Evolutionary conservation across 164 flowering plant species (phyloP).

Genomic region (Magnolia kwangsiensis): DNA sequence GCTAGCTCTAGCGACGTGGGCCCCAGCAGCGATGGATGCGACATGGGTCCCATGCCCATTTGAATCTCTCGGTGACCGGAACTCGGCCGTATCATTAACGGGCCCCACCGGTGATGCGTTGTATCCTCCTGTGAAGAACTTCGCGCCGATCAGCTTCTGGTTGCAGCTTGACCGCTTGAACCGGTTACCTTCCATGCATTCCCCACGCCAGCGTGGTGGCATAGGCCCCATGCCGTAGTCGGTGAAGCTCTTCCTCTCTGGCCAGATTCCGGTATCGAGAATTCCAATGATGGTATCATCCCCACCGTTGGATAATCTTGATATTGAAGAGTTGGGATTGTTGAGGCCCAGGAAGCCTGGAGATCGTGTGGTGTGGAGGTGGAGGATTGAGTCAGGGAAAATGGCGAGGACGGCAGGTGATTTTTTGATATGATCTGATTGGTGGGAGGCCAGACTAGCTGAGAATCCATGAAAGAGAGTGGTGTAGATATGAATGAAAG

Average conservation of each 20-base stretch:
- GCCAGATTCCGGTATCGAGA: conserved; percentile 20
- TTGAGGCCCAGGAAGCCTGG: conserved; percentile 13
- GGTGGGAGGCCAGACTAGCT: conserved; percentile 5
- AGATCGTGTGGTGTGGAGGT: conserved; percentile 18
- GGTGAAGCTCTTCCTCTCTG: conserved; percentile 6
- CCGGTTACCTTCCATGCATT: conserved; percentile 9
- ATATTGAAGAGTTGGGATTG: background rate
- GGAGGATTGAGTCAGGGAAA: conserved; percentile 5
- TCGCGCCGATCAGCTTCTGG: conserved; percentile 13
- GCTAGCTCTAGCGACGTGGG: conserved; percentile 2
- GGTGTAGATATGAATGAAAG: conserved; percentile 11
- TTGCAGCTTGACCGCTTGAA: conserved; percentile 15
- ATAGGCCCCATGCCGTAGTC: background rate
- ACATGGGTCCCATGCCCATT: conserved; percentile 28
- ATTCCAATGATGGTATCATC: conserved; percentile 11
- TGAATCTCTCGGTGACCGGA: conserved; percentile 21
- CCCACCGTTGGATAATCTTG: conserved; percentile 4
- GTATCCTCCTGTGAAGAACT: conserved; percentile 12
- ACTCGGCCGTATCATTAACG: conserved; percentile 2
- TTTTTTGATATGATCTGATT: conserved; percentile 1
- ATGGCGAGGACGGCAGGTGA: conserved; percentile 7
- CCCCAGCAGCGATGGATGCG: conserved; percentile 14
- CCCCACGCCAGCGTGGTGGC: conserved; percentile 9
- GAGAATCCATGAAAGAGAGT: conserved; percentile 18
- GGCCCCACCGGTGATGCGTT: conserved; percentile 1